These are phyloP conservation scores for Bombardia bombarda DNA, from an alignment of 495 filamentous ascomycete genomes.

Conservation along the genomic window DNA sequence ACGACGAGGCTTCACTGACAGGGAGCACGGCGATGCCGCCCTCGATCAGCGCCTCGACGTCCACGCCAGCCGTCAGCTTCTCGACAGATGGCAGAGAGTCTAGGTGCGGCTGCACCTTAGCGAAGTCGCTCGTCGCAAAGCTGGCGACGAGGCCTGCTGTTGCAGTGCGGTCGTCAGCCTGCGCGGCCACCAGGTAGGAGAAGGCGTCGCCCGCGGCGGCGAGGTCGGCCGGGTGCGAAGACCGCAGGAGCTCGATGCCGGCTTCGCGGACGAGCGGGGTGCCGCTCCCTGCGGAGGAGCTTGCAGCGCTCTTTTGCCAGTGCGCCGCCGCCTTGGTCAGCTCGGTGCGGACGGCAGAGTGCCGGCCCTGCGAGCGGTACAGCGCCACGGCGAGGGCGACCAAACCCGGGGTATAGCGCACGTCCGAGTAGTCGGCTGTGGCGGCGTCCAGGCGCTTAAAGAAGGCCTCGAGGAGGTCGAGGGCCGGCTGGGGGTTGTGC, in stretches of 20 bases:
- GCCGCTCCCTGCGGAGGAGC: conserved; percentile 28
- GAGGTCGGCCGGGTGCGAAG: conserved; percentile 57
- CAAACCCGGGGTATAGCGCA: conserved; percentile 79
- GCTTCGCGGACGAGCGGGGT: conserved; percentile 67
- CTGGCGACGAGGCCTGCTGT: conserved; percentile 80
- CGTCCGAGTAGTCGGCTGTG: conserved; percentile 48
- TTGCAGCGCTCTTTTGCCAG: conserved; percentile 51
- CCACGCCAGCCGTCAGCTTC: conserved; percentile 56
- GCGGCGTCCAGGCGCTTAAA: conserved; percentile 65
- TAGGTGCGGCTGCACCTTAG: conserved; percentile 51
- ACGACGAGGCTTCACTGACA: conserved; percentile 13
- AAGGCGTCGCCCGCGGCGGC: conserved; percentile 67
- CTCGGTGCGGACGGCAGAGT: conserved; percentile 57
- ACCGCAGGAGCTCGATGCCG: conserved; percentile 69
- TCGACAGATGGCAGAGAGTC: conserved; percentile 57
- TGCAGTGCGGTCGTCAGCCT: conserved; percentile 56
- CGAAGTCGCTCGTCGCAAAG: conserved; percentile 58
- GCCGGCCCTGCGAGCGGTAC: conserved; percentile 73
- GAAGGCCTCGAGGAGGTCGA: conserved; percentile 65
- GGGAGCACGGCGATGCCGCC: conserved; percentile 65
- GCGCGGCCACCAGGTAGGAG: conserved; percentile 50
- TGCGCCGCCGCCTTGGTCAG: conserved; percentile 75
- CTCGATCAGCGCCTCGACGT: conserved; percentile 62
- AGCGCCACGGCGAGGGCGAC: conserved; percentile 76
- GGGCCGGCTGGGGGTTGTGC: conserved; percentile 69